Evolutionary conservation across 805 yeast genomes (phyloP), one percentile per base, ranked within the genome.

Genomic region (Barnettozyma sucrosica): DNA sequence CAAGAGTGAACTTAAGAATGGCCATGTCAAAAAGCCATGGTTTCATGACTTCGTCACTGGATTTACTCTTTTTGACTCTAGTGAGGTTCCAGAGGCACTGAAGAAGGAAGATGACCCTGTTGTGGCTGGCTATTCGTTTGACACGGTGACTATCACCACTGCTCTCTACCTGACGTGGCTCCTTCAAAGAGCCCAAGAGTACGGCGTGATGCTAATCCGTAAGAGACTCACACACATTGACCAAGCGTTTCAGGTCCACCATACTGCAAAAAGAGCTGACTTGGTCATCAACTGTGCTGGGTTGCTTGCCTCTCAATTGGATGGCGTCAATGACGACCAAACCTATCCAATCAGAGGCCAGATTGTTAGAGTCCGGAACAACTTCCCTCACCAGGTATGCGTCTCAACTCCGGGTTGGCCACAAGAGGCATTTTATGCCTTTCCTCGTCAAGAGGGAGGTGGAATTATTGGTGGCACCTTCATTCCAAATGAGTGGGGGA

Each of bases 401-500:
- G 66, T 69, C 45, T 67, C 69, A 0, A 66, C 66, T 44, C 61
- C 63, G 14, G 70, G 59, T 1, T 56, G 53, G 43, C 61, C 59
- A 1, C 58, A 64, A 36, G 89, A 83, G 53, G 58, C 66, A 43
- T 64, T 81, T 24, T 82, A 83, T 57, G 66, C 79, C 32, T 77
- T 83, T 71, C 89, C 89, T n/a, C 65, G 89, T 47, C 77, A 76
- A 51, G 89, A 83, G 64, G 88, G 89, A n/a, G 86, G 85, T 40
- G 69, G 78, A 30, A 77, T 83, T 36, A 71, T 83, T 48, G 89
- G 89, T 3, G 89, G 89, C 10, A 55, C 67, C 14, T 61, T 60
- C 46, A 43, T 53, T 11, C 51, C 57, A 13, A 55, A 63, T 36
- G 59, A 66, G 25, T 68, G 67, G 64, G 57, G 63, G 7, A 51